Evolutionary conservation across 768 basidiomycete species (phyloP).

Genomic region (Tubosaeta sp.): DNA sequence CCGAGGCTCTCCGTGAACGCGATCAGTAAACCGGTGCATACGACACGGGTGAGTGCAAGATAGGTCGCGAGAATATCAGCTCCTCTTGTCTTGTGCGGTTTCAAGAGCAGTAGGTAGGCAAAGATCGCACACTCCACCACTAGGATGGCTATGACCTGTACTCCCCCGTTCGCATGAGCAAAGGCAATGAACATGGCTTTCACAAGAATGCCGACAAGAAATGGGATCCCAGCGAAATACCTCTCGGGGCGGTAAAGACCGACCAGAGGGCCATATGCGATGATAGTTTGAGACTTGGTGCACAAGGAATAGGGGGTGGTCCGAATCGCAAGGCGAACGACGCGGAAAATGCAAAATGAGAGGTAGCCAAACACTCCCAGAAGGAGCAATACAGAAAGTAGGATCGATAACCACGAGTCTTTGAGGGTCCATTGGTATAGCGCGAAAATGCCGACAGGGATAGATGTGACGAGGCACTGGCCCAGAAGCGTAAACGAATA

Average conservation of each 20-base stretch:
- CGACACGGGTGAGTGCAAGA: conserved; percentile 62
- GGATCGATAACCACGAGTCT: conserved; percentile 82
- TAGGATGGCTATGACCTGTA: conserved; percentile 65
- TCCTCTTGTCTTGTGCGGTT: conserved; percentile 64
- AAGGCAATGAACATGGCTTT: conserved; percentile 72
- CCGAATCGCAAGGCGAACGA: conserved; percentile 44
- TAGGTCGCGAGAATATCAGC: conserved; percentile 68
- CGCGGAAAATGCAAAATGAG: conserved; percentile 43
- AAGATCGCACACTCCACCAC: conserved; percentile 64
- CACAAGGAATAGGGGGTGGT: conserved; percentile 37
- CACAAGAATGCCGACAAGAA: conserved; percentile 56
- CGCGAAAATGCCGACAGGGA: conserved; percentile 72
- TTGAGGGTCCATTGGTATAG: conserved; percentile 90
- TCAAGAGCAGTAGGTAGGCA: conserved; percentile 45
- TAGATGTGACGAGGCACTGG: conserved; percentile 58
- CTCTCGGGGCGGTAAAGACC: conserved; percentile 62
- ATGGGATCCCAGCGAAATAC: conserved; percentile 61
- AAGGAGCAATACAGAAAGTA: conserved; percentile 72
- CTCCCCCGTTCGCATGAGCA: conserved; percentile 54
- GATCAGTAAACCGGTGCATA: conserved; percentile 68
- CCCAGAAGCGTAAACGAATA: neutral
- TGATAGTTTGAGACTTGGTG: conserved; percentile 34
- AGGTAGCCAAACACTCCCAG: conserved; percentile 48
- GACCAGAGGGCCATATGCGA: conserved; percentile 54
- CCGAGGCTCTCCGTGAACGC: conserved; percentile 66